A percentile compares a stretch with the other conserved stretches of the same genome.
Conservation (phyloP, 2,329 filamentous ascomycete species). For the Arthrobotrys sphaeroides region DNA sequence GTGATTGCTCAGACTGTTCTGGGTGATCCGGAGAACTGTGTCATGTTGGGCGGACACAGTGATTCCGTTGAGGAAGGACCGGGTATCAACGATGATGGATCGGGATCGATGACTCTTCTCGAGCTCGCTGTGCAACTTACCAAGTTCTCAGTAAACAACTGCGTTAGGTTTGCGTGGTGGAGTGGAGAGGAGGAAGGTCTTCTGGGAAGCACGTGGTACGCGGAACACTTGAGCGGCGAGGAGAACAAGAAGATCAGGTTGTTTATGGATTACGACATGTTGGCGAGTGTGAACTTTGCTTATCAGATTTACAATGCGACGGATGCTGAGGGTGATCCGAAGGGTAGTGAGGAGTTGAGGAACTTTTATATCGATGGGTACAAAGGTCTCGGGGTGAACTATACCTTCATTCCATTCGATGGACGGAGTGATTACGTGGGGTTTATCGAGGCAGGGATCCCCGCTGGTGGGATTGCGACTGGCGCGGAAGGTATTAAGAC, state of each 20-base stretch:
- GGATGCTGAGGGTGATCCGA: slow-evolving; percentile 72
- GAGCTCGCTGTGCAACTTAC: slow-evolving; percentile 71
- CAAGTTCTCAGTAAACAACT: slow-evolving; percentile 71
- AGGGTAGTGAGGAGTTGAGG: slow-evolving; percentile 75
- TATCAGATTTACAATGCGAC: slow-evolving; percentile 77
- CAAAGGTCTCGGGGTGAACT: slow-evolving; percentile 69
- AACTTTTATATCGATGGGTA: slow-evolving; percentile 76
- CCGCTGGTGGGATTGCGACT: slow-evolving; percentile 78
- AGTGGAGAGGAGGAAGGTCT: slow-evolving; percentile 74
- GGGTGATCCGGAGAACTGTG: slow-evolving; percentile 71
- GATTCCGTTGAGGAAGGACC: slow-evolving; percentile 72
- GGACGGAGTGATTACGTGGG: slow-evolving; percentile 82
- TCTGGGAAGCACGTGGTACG: slow-evolving; percentile 72
- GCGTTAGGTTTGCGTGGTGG: slow-evolving; percentile 75
- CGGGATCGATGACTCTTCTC: slow-evolving; percentile 66
- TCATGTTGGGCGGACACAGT: slow-evolving; percentile 73
- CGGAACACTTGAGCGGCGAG: slow-evolving; percentile 66
- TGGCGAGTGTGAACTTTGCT: slow-evolving; percentile 73
- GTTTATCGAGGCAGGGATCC: slow-evolving; percentile 77
- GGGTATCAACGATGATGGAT: slow-evolving; percentile 65
- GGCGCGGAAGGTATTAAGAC: slow-evolving; percentile 82
- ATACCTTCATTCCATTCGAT: slow-evolving; percentile 77
- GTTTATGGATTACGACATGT: slow-evolving; percentile 77
- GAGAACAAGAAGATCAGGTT: slow-evolving; percentile 72
- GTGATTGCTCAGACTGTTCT: slow-evolving; percentile 71